These are phyloP conservation scores for Termitomyces sp. DNA, from an alignment of 768 basidiomycete species.

Conservation along the genomic window DNA sequence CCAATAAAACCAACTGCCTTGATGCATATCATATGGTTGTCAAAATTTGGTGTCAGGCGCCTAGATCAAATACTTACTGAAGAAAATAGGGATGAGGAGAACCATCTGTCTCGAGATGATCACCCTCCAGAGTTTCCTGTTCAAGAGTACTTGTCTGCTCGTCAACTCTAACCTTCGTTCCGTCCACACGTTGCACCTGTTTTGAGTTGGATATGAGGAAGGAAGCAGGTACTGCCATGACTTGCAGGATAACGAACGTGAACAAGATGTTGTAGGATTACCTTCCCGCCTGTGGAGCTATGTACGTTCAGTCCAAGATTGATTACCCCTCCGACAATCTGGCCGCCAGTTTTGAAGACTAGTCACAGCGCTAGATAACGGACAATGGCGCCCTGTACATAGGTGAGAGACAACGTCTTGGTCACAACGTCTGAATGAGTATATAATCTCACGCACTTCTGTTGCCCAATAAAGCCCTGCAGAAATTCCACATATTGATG, in stretches of 20 bases:
- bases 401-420: neutral
- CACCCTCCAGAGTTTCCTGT: constrained; percentile 9
- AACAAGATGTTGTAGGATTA: constrained; percentile 13
- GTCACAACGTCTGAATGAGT: no score
- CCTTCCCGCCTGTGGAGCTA: constrained; percentile 15
- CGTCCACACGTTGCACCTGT: constrained; percentile 16
- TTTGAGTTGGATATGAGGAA: constrained; percentile 15
- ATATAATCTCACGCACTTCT: constrained; percentile 9
- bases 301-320: constrained; percentile 15
- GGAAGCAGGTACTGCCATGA: constrained; percentile 9
- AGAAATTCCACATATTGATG: constrained; percentile 12
- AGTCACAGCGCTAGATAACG: constrained; percentile 13
- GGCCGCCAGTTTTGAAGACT: constrained; percentile 9
- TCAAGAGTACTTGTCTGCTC: constrained; percentile 10
- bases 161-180: constrained; percentile 15
- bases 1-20: constrained; percentile 21
- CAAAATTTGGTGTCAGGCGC: neutral
- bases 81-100: constrained; percentile 12
- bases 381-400: no score
- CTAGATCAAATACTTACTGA: constrained; percentile 11
- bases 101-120: constrained; percentile 10
- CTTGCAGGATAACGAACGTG: constrained; percentile 14
- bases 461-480: constrained; percentile 17
- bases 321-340: constrained; percentile 18
- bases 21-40: neutral